Evolutionary conservation across 2,329 filamentous ascomycete species (phyloP), one percentile per base, ranked within the genome.

Genomic region (Orbilia blumenaviensis): DNA sequence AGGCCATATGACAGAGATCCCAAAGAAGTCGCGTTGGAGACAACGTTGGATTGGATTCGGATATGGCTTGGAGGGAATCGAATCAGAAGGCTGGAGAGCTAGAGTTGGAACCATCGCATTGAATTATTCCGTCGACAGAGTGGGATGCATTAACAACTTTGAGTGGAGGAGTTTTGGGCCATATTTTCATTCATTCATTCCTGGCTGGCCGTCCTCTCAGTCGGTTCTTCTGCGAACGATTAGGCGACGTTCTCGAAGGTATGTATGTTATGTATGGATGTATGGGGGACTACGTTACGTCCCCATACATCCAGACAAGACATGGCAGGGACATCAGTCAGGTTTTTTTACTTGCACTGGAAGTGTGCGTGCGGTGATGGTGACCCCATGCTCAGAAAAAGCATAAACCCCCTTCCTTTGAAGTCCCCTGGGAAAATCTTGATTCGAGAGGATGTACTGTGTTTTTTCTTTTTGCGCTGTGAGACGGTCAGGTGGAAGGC

Each of bases 341-440:
- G 50, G 21, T 4, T 58, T 58, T 66, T 42, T 25, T 3, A 29
- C 36, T 61, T 61, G 34, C 36, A 44, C 16, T 56, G 10, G 42
- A 38, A 36, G 32, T 25, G 46, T 44, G 61, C 42, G 61, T 73
- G 50, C 27, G 63, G 62, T 54, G n/a, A n/a, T n/a, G 46, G 63
- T 68, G 58, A 54, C 63, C 71, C 71, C 71, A 75, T 75, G 71
- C 71, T 67, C 71, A 63, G 38, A 72, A 72, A 71, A 63, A 66
- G 52, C 27, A 61, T 21, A 32, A 21, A 46, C 42, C 63, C 68
- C 71, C 63, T 64, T 75, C 63, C 54, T 62, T 66, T 29, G 44
- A 18, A 46, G 41, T 60, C 71, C 71, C 71, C 71, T 75, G 71
- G 71, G 64, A 75, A 75, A 75, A 75, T 75, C 71, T 68, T 75